These are phyloP conservation scores for Alternaria gansuensis DNA, from an alignment of 2,329 filamentous ascomycete species.

Conservation along the genomic window DNA sequence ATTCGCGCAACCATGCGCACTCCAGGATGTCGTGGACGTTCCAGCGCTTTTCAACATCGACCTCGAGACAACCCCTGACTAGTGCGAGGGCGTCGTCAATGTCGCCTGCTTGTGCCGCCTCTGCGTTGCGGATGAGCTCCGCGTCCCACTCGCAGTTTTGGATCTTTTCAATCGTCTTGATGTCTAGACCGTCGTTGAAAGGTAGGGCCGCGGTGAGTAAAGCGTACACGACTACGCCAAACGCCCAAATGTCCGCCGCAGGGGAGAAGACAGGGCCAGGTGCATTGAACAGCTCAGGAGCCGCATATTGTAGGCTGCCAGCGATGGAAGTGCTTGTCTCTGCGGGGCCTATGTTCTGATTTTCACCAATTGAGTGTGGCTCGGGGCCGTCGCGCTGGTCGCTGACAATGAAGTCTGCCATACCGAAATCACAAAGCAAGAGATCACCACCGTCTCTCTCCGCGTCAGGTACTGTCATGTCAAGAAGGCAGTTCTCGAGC, in stretches of 20 bases:
- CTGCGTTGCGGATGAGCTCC: constrained; percentile 58
- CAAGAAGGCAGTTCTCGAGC: constrained; percentile 72
- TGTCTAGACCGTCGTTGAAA: constrained; percentile 68
- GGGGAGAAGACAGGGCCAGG: constrained; percentile 57
- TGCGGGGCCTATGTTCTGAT: constrained; percentile 62
- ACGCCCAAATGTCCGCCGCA: constrained; percentile 72
- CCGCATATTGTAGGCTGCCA: constrained; percentile 67
- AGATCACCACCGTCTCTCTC: constrained; percentile 63
- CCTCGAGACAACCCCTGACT: constrained; percentile 67
- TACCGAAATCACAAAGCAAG: constrained; percentile 73
- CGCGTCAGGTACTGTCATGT: constrained; percentile 61
- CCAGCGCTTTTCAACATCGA: constrained; percentile 65
- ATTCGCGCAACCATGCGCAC: constrained; percentile 62
- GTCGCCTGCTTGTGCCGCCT: constrained; percentile 48
- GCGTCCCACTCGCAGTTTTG: constrained; percentile 67
- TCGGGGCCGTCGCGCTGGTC: constrained; percentile 63
- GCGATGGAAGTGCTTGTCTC: constrained; percentile 66
- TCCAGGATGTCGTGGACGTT: constrained; percentile 65
- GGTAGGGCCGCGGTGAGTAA: constrained; percentile 69
- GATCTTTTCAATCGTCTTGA: constrained; percentile 68
- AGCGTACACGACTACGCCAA: constrained; percentile 69
- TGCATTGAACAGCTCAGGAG: constrained; percentile 59
- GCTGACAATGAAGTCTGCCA: constrained; percentile 71
- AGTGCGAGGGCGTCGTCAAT: constrained; percentile 63
- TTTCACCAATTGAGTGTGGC: constrained; percentile 55